These are phyloP conservation scores for Heritiera littoralis DNA, from an alignment of 345 rosid genomes.

Conservation along the genomic window DNA sequence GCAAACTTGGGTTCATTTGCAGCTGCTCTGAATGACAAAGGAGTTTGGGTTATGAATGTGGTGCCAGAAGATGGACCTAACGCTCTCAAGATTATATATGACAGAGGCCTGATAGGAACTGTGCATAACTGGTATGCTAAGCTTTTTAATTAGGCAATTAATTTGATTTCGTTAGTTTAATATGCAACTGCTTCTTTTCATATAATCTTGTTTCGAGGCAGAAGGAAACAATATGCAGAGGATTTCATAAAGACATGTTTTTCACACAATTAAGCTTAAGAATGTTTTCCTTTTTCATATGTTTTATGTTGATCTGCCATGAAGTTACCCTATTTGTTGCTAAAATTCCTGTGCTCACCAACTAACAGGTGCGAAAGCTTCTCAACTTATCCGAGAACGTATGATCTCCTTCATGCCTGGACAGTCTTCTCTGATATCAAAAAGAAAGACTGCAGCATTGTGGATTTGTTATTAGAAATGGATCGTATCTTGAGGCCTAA, in stretches of 20 bases:
- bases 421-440: constrained; percentile 39
- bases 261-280: no score
- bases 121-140: constrained; percentile 75
- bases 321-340: background rate
- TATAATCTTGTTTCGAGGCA: background rate
- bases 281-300: background rate
- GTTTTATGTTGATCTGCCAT: background rate
- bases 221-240: background rate
- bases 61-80: constrained; percentile 78
- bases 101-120: constrained; percentile 81
- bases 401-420: constrained; percentile 86
- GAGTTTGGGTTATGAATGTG: constrained; percentile 93
- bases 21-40: constrained; percentile 75
- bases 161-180: background rate
- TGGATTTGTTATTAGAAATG: constrained; percentile 43
- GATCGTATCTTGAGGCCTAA: constrained; percentile 44
- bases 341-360: background rate
- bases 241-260: background rate
- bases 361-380: constrained; percentile 79
- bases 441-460: constrained; percentile 35
- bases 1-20: constrained; percentile 92
- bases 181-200: background rate
- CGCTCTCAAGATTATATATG: constrained; percentile 77
- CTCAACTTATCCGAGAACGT: constrained; percentile 89
- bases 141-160: background rate